Percentiles rank a stretch among this genome's conserved stretches.
Conservation (phyloP, 1,284 basidiomycete genomes). For the Ustilago bromivora region DNA sequence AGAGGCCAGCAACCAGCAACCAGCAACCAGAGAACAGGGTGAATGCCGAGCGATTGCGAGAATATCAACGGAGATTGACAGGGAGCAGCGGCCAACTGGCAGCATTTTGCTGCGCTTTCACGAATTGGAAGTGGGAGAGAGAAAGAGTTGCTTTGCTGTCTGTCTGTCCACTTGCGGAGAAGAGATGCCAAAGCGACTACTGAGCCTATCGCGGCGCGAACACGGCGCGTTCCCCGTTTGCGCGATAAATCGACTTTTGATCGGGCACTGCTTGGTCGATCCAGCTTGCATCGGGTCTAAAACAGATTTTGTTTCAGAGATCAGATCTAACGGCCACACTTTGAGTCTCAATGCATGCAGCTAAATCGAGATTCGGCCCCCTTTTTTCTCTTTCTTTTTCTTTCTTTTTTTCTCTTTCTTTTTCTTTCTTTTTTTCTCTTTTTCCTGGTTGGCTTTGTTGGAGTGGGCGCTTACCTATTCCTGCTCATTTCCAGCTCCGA, state of each 20-base stretch:
- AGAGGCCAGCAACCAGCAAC: neutral
- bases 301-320: no score
- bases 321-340: neutral
- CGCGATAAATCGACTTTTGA: neutral
- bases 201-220: neutral
- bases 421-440: neutral
- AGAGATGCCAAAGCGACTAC: neutral
- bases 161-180: conserved; percentile 2
- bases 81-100: neutral
- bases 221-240: neutral
- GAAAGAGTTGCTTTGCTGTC: no score
- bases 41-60: conserved; percentile 1
- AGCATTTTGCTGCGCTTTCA: conserved; percentile 1
- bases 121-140: neutral
- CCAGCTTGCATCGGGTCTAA: no score
- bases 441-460: neutral
- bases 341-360: neutral
- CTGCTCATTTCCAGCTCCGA: neutral
- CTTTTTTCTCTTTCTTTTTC: neutral
- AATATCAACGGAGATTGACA: neutral
- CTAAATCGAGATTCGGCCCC: conserved; percentile 2
- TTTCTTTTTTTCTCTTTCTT: neutral
- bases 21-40: neutral
- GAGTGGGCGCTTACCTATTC: neutral
- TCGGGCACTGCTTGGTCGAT: neutral